Percentiles rank a stretch among this genome's conserved stretches.
Evolutionary conservation across 2,329 filamentous ascomycete species (phyloP).

Genomic region (Mycocentrospora acerina): DNA sequence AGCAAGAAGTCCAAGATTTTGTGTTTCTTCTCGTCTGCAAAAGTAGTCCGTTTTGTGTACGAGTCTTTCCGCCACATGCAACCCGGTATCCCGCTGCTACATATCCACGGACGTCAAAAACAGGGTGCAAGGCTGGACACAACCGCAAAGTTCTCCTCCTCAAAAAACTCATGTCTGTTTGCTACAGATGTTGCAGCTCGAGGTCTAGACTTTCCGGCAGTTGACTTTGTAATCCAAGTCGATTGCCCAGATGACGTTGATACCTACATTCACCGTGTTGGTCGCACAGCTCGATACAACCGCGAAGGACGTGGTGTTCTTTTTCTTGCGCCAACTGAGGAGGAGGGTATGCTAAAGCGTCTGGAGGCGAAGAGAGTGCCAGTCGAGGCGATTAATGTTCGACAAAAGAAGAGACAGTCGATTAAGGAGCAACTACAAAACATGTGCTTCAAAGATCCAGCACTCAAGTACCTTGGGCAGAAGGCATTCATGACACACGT

Average conservation of each 20-base stretch:
- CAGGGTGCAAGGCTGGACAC: constrained; percentile 86
- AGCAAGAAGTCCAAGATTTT: constrained; percentile 94
- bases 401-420: constrained; percentile 83
- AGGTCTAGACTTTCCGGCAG: constrained; percentile 91
- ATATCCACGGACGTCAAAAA: constrained; percentile 92
- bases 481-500: constrained; percentile 94
- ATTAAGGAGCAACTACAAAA: constrained; percentile 85
- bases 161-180: constrained; percentile 85
- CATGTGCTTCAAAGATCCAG: constrained; percentile 93
- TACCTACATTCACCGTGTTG: constrained; percentile 96
- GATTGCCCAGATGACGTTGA: constrained; percentile 96
- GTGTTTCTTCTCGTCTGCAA: constrained; percentile 91
- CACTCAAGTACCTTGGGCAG: constrained; percentile 91
- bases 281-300: constrained; percentile 90
- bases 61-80: constrained; percentile 91
- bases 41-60: constrained; percentile 95
- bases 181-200: constrained; percentile 93
- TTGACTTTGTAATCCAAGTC: constrained; percentile 99
- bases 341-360: constrained; percentile 83
- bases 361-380: constrained; percentile 88
- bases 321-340: constrained; percentile 90
- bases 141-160: constrained; percentile 75
- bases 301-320: constrained; percentile 83
- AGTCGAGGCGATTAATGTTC: constrained; percentile 81
- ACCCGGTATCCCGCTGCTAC: constrained; percentile 87